These are phyloP conservation scores for apple (Malus domestica) DNA, from an alignment of 306 rosid species.

Conservation along the genomic window ASM211411v1 NC_041798.1:24989001-24989500, in stretches of 20 bases:
- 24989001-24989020: constrained; percentile 4
- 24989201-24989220: no score
- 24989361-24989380: no score
- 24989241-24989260: no score
- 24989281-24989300: neutral
- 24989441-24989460: constrained; percentile 19
- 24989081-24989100: neutral
- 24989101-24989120: neutral
- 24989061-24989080: neutral
- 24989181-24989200: no score
- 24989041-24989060: neutral
- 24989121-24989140: neutral
- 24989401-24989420: neutral
- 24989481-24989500: constrained; percentile 37
- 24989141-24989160: no score
- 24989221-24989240: no score
- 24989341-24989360: neutral
- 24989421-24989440: neutral
- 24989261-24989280: neutral
- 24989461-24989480: constrained; percentile 38
- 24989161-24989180: no score
- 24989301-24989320: no score
- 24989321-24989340: neutral
- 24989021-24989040: constrained; percentile 2
- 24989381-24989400: neutral